Base-by-base conservation (phyloP, 2,329 filamentous ascomycete species). In the Mycosphaerelloides madeirae region DNA sequence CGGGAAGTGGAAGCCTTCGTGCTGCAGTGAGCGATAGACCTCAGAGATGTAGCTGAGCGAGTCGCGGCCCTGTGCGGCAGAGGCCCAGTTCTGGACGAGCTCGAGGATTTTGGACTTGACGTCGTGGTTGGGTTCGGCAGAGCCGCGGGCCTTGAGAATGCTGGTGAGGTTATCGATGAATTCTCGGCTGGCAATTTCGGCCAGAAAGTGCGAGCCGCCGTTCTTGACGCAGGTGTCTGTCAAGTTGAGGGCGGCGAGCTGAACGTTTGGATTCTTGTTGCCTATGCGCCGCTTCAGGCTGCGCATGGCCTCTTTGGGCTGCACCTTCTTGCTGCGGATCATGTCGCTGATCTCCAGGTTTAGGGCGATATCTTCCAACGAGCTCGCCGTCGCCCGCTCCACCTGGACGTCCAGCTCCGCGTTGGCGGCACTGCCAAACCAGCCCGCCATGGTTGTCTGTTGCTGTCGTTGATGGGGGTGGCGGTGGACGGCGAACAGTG, bases 221-320 rank as follows among this genome's bases (percentile, higher is more conserved):
- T 98, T 98, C 73, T 98, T 98, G 50, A 97, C 89, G 65, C 93
- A 98, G 1, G 93, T 97, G 71, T 98, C 93, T 54, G 90, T 95
- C 60, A 98, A 84, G 68, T 93, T 94, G 43, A 98, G 72, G n/a
- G 93, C 86, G 58, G 90, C 93, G 29, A 98, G 76, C 72, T 98
- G 93, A 29, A 93, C 84, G 67, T 98, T 98, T 29, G 93, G 93
- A 64, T 98, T 98, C 76, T 90, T 95, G 75, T 95, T 89, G 69
- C 87, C 89, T 74, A 98, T 89, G 66, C 93, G 84, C 65, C 82
- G 82, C 73, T 96, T 97, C 61, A 98, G 74, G 33, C 88, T 91
- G 66, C 89, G 87, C 93, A 98, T 98, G 51, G 93, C 93, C 69
- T 98, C 93, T 69, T 91, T 96, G 42, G 93, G 91, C 67, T 90